phyloP scores from a whole-genome alignment of 164 flowering plant genomes.

The Magnolia officinalis region DNA sequence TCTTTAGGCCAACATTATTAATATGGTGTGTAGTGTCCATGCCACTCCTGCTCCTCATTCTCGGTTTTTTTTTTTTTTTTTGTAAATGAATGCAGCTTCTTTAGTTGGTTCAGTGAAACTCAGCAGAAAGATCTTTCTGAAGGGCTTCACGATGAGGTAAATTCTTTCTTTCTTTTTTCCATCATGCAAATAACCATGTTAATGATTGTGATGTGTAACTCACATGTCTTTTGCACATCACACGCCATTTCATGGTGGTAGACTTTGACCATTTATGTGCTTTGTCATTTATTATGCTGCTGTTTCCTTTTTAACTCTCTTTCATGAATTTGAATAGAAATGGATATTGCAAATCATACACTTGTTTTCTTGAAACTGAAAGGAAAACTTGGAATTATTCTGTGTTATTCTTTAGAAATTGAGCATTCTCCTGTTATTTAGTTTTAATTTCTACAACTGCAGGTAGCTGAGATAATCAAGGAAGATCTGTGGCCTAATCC shows the following conservation, averaged over 20 bases:
- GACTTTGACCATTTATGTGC: too few species aligned
- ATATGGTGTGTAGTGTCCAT: neutral
- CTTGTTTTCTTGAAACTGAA: neutral
- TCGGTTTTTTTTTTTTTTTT: neutral
- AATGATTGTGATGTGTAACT: neutral
- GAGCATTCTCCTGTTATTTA: neutral
- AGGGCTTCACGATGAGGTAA: conserved; percentile 45
- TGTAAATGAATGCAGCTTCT: conserved; percentile 35
- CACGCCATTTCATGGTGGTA: too few species aligned
- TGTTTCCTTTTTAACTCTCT: neutral
- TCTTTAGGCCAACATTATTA: neutral
- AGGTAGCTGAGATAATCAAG: conserved; percentile 55
- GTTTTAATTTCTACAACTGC: conserved; percentile 11
- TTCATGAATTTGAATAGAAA: neutral
- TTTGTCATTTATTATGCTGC: neutral
- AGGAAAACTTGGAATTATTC: neutral
- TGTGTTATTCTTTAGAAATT: neutral
- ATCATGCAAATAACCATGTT: neutral
- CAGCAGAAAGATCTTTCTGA: conserved; percentile 32
- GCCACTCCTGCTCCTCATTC: neutral
- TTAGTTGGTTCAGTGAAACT: conserved; percentile 45
- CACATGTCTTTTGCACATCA: neutral
- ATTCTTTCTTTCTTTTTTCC: neutral
- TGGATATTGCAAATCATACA: neutral
- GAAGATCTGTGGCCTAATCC: conserved; percentile 60